Percentiles rank a stretch among this genome's conserved stretches.
Evolutionary conservation across 768 basidiomycete species (phyloP).

Genomic region (Auriscalpium microsporum): DNA sequence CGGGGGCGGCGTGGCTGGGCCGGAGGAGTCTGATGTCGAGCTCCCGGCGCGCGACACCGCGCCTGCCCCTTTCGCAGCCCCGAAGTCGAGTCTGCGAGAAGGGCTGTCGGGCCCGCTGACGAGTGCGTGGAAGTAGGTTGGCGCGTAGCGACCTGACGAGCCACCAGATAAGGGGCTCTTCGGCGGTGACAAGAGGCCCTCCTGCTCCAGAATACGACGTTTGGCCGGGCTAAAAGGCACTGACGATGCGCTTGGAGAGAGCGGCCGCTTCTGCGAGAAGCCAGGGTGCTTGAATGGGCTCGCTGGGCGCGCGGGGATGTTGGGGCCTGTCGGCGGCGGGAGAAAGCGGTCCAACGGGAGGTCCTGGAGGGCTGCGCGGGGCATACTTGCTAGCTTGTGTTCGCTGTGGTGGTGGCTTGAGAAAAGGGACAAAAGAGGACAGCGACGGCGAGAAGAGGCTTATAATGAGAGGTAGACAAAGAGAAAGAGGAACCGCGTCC

Average conservation of each 20-base stretch:
- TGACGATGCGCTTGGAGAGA: constrained; percentile 8
- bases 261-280: constrained; percentile 11
- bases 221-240: constrained; percentile 13
- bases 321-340: not conserved
- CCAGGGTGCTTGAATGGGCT: not conserved
- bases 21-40: constrained; percentile 6
- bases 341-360: constrained; percentile 11
- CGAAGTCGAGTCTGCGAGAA: constrained; percentile 1
- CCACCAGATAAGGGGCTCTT: constrained; percentile 1
- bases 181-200: constrained; percentile 8
- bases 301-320: not conserved
- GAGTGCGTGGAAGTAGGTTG: not conserved
- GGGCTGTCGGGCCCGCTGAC: not conserved
- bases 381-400: constrained; percentile 1
- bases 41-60: not conserved
- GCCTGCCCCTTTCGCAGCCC: not conserved
- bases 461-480: not conserved
- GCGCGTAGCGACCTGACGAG: not conserved
- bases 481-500: not conserved
- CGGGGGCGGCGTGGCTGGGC: not conserved
- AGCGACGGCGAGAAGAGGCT: not conserved
- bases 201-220: constrained; percentile 15
- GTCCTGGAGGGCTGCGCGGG: constrained; percentile 8
- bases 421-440: not conserved
- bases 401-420: not conserved